Base-by-base conservation (phyloP, 352 stramenopile genomes). In the Pilasporangium apinafurcum region DNA sequence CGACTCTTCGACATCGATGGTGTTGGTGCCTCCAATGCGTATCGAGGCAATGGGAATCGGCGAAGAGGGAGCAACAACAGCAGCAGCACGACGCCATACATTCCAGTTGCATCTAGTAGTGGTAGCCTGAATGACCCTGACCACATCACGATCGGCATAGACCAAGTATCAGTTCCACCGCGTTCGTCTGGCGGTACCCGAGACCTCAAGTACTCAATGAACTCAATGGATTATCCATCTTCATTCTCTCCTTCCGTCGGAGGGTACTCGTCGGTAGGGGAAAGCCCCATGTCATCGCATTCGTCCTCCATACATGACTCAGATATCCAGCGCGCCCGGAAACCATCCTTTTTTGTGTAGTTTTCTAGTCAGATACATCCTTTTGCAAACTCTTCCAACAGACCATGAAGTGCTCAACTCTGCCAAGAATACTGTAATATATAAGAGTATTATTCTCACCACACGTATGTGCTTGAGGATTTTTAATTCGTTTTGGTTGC, bases 1-100 rank as follows among this genome's bases (percentile, higher is more conserved):
- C 69, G 73, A 30, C 45, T 91, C 14, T 91, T 91, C 47, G 59
- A 87, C 37, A 72, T 86, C 17, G 59, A 81, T 12, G 49, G 34
- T 9, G 38, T 35, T 32, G 48, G 43, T 22, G 69, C 47, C 21
- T 29, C 37, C 49, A 43, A 50, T 18, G 28, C 49, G 4, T 14
- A n/a, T n/a, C n/a, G n/a, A n/a, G n/a, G n/a, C n/a, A n/a, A n/a
- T n/a, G n/a, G 41, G 10, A 27, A 13, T n/a, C 16, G 34, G 26
- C 49, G 49, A 13, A 29, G 28, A 41, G 14, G 37, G 18, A 41
- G 42, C 38, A 51, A 41, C 17, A 31, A 22, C 25, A 41, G n/a
- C 4, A 18, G 32, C 24, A 59, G 48, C 37, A n/a, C n/a, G n/a
- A n/a, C n/a, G n/a, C n/a, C n/a, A n/a, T n/a, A n/a, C n/a, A n/a